phyloP scores from a whole-genome alignment of 2,329 filamentous ascomycete genomes.

The Ceratocystis colombiana region DNA sequence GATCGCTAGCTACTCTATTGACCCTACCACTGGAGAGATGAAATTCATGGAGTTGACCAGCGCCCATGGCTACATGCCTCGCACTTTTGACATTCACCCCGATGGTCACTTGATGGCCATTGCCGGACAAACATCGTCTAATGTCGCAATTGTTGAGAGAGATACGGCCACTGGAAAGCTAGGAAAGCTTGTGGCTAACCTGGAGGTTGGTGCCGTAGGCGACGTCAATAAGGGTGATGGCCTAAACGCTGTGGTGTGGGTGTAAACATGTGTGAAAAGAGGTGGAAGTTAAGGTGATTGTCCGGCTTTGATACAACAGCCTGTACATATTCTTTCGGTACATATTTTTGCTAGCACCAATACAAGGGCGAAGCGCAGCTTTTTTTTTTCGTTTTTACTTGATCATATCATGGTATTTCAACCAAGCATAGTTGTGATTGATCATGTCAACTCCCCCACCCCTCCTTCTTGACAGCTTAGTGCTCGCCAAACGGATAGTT shows the following conservation, averaged over 20 bases:
- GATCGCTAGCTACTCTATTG: constrained; percentile 43
- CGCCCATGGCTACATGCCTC: constrained; percentile 49
- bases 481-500: constrained; percentile 78
- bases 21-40: constrained; percentile 39
- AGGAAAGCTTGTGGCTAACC: constrained; percentile 37
- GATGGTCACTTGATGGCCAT: constrained; percentile 52
- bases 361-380: not conserved
- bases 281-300: not conserved
- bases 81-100: constrained; percentile 53
- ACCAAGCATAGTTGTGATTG: not conserved
- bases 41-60: constrained; percentile 45
- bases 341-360: not conserved
- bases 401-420: not conserved
- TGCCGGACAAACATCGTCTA: constrained; percentile 50
- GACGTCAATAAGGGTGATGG: constrained; percentile 39
- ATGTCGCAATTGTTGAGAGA: constrained; percentile 48
- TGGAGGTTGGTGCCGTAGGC: constrained; percentile 36
- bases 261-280: constrained; percentile 7
- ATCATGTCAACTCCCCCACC: not conserved
- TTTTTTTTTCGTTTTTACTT: not conserved
- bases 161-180: constrained; percentile 47
- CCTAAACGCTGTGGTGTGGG: constrained; percentile 40
- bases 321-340: not conserved
- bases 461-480: not conserved
- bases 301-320: not conserved